These are phyloP conservation scores for Jackrogersella multiformis DNA, from an alignment of 495 filamentous ascomycete genomes.

Conservation along the genomic window DNA sequence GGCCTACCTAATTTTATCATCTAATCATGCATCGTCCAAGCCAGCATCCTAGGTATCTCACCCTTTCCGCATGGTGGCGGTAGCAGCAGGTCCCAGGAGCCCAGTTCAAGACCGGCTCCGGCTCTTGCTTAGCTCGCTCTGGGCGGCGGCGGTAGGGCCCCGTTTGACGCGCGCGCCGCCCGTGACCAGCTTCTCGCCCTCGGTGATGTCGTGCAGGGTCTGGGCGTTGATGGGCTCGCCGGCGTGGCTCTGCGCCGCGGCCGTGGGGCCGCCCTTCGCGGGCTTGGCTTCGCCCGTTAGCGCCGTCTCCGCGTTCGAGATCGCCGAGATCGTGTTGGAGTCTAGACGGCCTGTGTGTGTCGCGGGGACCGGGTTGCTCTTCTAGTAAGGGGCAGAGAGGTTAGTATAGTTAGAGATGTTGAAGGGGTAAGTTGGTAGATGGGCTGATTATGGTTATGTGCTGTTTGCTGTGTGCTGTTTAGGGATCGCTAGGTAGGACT, in stretches of 20 bases:
- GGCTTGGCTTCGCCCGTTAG: conserved; percentile 27
- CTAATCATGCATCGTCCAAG: not conserved
- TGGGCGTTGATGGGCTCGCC: conserved; percentile 36
- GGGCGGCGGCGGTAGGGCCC: conserved; percentile 43
- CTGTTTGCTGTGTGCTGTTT: no score
- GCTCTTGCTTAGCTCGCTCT: conserved; percentile 45
- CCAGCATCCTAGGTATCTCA: not conserved
- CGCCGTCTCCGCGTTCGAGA: conserved; percentile 33
- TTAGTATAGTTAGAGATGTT: not conserved
- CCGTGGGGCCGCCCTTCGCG: conserved; percentile 42
- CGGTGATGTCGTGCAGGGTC: conserved; percentile 45
- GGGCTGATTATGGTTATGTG: no score
- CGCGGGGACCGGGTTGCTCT: conserved; percentile 1
- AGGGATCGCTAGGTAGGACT: not conserved
- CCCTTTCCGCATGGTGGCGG: no score
- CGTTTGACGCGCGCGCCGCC: conserved; percentile 40
- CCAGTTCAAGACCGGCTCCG: not conserved
- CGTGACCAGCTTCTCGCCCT: conserved; percentile 41
- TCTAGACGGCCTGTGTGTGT: conserved; percentile 35
- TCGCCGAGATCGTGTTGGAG: conserved; percentile 41
- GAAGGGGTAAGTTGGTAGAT: no score
- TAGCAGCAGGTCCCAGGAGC: no score
- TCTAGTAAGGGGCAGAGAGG: not conserved
- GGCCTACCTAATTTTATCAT: not conserved
- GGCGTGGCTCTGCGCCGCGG: conserved; percentile 41